A percentile compares a stretch with the other conserved stretches of the same genome.
These are phyloP conservation scores for Hypoxylon sp. DNA, from an alignment of 2,329 filamentous ascomycete genomes.

Conservation along the genomic window DNA sequence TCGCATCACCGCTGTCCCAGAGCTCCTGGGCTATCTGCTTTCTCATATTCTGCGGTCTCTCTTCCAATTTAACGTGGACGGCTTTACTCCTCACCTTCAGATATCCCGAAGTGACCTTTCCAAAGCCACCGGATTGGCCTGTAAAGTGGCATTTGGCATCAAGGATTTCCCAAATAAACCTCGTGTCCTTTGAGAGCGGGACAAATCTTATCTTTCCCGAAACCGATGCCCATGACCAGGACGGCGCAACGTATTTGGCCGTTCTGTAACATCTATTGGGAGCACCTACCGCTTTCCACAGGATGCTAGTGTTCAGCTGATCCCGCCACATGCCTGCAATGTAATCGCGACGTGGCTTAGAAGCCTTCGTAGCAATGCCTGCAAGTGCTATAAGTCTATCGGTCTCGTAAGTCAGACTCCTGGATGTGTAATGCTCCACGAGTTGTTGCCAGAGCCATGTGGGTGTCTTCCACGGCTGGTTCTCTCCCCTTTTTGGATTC, in stretches of 20 bases:
- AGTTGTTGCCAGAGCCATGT: conserved; percentile 18
- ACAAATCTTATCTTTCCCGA: conserved; percentile 18
- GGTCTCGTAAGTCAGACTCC: conserved; percentile 11
- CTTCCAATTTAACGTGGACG: conserved; percentile 13
- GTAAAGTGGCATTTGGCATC: conserved; percentile 1
- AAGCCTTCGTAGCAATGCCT: neutral
- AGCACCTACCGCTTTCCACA: conserved; percentile 8
- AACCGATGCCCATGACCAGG: conserved; percentile 27
- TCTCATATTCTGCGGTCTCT: conserved; percentile 24
- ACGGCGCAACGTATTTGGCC: conserved; percentile 14
- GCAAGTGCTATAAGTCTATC: conserved; percentile 24
- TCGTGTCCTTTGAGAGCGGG: conserved; percentile 7
- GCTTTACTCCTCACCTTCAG: conserved; percentile 10
- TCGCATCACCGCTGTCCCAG: conserved; percentile 22
- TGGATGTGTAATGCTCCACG: conserved; percentile 18
- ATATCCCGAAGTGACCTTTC: conserved; percentile 11
- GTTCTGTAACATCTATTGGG: conserved; percentile 1
- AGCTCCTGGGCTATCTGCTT: conserved; percentile 13
- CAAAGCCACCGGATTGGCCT: conserved; percentile 2
- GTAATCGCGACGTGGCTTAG: neutral
- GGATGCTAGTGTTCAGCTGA: conserved; percentile 12
- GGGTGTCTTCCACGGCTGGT: conserved; percentile 21
- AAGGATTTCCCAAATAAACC: conserved; percentile 19
- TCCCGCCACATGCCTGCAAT: conserved; percentile 20
- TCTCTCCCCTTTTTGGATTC: neutral